Base-by-base conservation (phyloP, 2,329 filamentous ascomycete genomes). In the Huntiella moniliformis region DNA sequence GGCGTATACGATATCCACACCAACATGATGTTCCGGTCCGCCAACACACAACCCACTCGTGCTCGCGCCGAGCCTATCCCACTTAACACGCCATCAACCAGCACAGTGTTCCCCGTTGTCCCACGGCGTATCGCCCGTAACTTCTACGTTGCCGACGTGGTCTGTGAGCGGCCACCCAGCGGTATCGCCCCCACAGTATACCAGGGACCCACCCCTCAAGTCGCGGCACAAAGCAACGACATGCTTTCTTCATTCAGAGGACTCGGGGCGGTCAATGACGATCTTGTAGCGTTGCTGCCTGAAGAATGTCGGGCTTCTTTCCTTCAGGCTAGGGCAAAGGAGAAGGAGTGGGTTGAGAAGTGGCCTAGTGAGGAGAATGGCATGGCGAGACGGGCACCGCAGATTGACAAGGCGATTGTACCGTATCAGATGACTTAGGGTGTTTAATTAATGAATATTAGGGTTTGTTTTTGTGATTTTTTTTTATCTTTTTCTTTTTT, bases 1-100 rank as follows among this genome's bases (percentile, higher is more conserved):
- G 91, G 91, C 42, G 73, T 88, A 45, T 96, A 96, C 61, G 87
- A 98, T 56, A 77, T 88, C 18, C 87, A 96, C 63, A 96, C 91
- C 45, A 98, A 98, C 60, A 63, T 73, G 49, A 81, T 95, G 71
- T 84, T 91, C 57, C 92, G 82, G 57, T 88, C 91, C 0, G 74
- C 75, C 51, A 81, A 72, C 56, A 93, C 86, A 73, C 91, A 98
- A 60, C 85, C 91, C 2, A 91, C 85, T 2, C 82, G 85, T 54
- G 85, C 77, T 7, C 78, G 79, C 50, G 86, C 87, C 66, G 83
- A 91, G 61, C 63, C 67, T 1, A 57, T 63, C 13, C 56, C 61
- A 6, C 57, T 60, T 36, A 53, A 56, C 2, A 54, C 52, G 32
- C 52, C 57, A 3, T 52, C 54, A 13, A 17, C 45, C 7, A 57